Base-by-base conservation (phyloP, 2,329 filamentous ascomycete genomes). In the Nemania bipapillata region DNA sequence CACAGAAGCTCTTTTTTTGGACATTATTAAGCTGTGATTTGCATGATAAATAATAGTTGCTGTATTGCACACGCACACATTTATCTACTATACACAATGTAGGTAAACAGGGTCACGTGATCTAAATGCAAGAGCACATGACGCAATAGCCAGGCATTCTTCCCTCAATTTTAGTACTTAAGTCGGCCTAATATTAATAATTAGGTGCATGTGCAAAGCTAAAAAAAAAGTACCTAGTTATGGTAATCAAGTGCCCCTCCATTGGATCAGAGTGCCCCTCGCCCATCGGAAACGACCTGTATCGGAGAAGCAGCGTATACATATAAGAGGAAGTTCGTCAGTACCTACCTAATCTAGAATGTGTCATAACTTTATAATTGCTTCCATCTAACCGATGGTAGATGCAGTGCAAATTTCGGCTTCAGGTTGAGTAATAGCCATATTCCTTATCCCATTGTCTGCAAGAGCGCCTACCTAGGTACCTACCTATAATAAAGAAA, bases 201-300 rank as follows among this genome's bases (percentile, higher is more conserved):
- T n/a, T n/a, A n/a, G n/a, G n/a, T n/a, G n/a, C n/a, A n/a, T n/a
- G 56, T 40, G 40, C 32, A 57, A 17, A 35, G 22, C 26, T 32
- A 47, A 69, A 71, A 60, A n/a, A n/a, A n/a, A n/a, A n/a, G n/a
- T n/a, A n/a, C n/a, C n/a, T n/a, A 49, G 15, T 22, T 11, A 47
- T 45, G 40, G 73, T 75, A 75, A 75, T 75, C 72, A 75, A 73
- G 53, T 74, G 73, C 74, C 75, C 74, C 75, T 73, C 75, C 74
- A 77, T 76, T 75, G 75, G 75, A 72, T 35, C 35, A 53, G 28
- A 65, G 55, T 24, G 54, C 68, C 62, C 61, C 68, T 67, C 62
- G 64, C 59, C 24, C 55, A n/a, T 69, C 63, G 60, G 63, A 65
- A 67, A 63, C 47, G 58, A 64, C 66, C 69, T 70, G 59, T 30